Evolutionary conservation across 2,329 filamentous ascomycete genomes (phyloP).

Genomic region (Scytalidium sp.): DNA sequence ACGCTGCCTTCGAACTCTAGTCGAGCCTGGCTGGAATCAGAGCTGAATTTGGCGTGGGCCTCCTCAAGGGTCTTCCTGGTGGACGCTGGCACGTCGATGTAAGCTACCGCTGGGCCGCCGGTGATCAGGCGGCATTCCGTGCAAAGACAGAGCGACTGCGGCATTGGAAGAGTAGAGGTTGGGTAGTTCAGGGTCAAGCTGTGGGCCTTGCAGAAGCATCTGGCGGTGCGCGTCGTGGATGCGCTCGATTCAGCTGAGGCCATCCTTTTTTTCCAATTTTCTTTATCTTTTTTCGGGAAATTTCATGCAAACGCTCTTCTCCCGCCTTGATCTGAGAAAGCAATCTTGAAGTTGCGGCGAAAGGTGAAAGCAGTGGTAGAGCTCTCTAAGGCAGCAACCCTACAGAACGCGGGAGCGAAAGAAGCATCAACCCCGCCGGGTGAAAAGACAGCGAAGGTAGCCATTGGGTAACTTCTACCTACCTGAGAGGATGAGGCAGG

Average conservation of each 20-base stretch:
- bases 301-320: slow-evolving; percentile 1
- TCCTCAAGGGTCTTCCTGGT: slow-evolving; percentile 18
- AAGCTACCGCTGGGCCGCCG: slow-evolving; percentile 40
- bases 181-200: slow-evolving; percentile 31
- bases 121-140: slow-evolving; percentile 43
- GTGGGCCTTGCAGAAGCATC: slow-evolving; percentile 35
- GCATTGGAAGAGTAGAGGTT: slow-evolving; percentile 31
- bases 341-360: too few relatives aligned
- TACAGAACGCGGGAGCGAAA: too few relatives aligned
- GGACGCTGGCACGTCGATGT: slow-evolving; percentile 37
- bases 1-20: not conserved
- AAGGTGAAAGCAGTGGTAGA: too few relatives aligned
- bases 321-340: too few relatives aligned
- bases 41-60: slow-evolving; percentile 24
- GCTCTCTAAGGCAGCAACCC: too few relatives aligned
- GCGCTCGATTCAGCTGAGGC: too few relatives aligned
- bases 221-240: slow-evolving; percentile 14
- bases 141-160: slow-evolving; percentile 48
- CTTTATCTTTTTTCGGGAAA: slow-evolving; percentile 3
- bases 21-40: not conserved
- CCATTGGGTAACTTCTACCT: too few relatives aligned
- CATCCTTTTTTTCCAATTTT: too few relatives aligned
- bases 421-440: not conserved
- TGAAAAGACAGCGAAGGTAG: slow-evolving; percentile 1
- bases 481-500: too few relatives aligned